Conservation (phyloP, 768 basidiomycete species). For the Podaxis sp. region DNA sequence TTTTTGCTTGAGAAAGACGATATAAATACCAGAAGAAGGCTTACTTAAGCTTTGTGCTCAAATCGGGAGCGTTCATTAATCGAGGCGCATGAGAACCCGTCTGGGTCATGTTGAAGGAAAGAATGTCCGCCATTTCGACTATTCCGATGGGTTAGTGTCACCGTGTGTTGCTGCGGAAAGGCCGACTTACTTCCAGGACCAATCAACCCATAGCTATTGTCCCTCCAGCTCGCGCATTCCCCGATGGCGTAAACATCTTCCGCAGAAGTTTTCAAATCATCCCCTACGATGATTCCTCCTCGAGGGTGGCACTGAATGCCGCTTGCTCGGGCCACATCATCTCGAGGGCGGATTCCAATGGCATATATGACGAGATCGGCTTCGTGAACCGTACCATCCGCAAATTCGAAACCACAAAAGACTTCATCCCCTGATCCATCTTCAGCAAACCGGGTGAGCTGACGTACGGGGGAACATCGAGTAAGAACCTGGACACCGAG, state of each 20-base stretch:
- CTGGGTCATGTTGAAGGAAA: constrained; percentile 71
- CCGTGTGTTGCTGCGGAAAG: not conserved
- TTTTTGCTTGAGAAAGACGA: not conserved
- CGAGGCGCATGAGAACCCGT: constrained; percentile 33
- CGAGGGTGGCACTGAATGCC: constrained; percentile 49
- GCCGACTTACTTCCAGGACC: constrained; percentile 55
- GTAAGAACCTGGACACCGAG: constrained; percentile 60
- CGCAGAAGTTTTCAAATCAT: constrained; percentile 55
- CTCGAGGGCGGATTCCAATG: constrained; percentile 70
- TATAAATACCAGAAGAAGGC: not conserved
- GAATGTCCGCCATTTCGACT: constrained; percentile 74
- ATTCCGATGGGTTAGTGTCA: not conserved
- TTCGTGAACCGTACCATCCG: constrained; percentile 43
- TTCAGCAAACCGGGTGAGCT: constrained; percentile 25
- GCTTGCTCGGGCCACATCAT: constrained; percentile 56
- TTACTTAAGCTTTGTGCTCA: constrained; percentile 66
- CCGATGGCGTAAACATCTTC: constrained; percentile 71
- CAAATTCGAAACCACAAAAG: constrained; percentile 51
- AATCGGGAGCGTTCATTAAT: constrained; percentile 57
- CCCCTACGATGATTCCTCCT: constrained; percentile 61
- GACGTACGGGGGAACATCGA: constrained; percentile 32
- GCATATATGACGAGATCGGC: constrained; percentile 64
- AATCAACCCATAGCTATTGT: constrained; percentile 71
- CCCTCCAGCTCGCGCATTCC: constrained; percentile 71
- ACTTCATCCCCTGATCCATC: constrained; percentile 26